Percentiles rank a stretch among this genome's conserved stretches.
These are phyloP conservation scores for Debaryomyces maramus DNA, from an alignment of 805 yeast genomes.

Conservation along the genomic window DNA sequence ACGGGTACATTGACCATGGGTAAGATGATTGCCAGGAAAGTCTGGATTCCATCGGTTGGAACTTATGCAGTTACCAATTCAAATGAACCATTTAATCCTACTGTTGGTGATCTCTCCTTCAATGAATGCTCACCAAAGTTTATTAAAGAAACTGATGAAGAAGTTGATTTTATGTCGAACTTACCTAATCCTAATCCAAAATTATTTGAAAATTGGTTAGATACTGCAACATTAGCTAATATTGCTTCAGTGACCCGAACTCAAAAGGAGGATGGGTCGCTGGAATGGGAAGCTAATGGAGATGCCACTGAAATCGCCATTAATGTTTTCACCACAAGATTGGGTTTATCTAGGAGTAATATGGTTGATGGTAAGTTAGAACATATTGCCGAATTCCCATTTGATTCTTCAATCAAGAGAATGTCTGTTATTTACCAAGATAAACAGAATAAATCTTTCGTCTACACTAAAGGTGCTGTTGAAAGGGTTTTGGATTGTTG, in stretches of 20 bases:
- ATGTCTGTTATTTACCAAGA: constrained; percentile 61
- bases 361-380: constrained; percentile 30
- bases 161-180: constrained; percentile 37
- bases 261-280: constrained; percentile 27
- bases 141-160: constrained; percentile 33
- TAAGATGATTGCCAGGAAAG: constrained; percentile 36
- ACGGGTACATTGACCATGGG: constrained; percentile 44
- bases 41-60: constrained; percentile 37
- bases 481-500: constrained; percentile 66
- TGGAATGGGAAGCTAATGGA: constrained; percentile 51
- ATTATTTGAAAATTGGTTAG: constrained; percentile 24
- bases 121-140: constrained; percentile 26
- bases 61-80: constrained; percentile 33
- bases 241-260: constrained; percentile 39
- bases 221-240: constrained; percentile 40
- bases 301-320: constrained; percentile 91
- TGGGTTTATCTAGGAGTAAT: constrained; percentile 50
- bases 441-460: constrained; percentile 21
- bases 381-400: constrained; percentile 66
- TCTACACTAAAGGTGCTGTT: constrained; percentile 72
- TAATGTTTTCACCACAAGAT: constrained; percentile 69
- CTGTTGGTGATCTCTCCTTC: constrained; percentile 42
- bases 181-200: constrained; percentile 20
- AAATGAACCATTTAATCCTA: constrained; percentile 35
- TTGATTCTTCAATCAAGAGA: constrained; percentile 71